These are phyloP conservation scores for Gautieria morchelliformis DNA, from an alignment of 768 basidiomycete species.

Conservation along the genomic window DNA sequence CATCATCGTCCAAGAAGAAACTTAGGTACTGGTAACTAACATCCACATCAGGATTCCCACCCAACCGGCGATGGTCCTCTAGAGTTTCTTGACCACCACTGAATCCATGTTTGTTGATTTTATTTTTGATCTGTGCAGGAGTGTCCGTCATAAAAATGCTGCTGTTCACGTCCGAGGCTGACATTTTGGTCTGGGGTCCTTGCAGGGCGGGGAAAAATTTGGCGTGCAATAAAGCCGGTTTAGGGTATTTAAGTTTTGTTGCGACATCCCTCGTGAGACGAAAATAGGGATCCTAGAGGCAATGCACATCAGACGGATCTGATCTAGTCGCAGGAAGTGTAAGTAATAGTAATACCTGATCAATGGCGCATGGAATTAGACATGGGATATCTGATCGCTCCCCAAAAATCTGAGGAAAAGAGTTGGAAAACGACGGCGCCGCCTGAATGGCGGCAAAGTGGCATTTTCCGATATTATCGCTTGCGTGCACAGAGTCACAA, in stretches of 20 bases:
- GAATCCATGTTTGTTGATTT: conserved; percentile 93
- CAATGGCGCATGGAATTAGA: conserved; percentile 96
- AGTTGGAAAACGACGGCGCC: conserved; percentile 93
- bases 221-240: conserved; percentile 85
- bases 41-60: conserved; percentile 92
- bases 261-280: conserved; percentile 95
- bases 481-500: conserved; percentile 22
- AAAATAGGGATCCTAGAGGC: conserved; percentile 73
- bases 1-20: conserved; percentile 95
- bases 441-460: conserved; percentile 96
- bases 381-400: conserved; percentile 72
- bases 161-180: conserved; percentile 86
- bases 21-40: conserved; percentile 90
- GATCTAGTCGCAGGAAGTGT: conserved; percentile 2
- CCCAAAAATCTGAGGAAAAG: conserved; percentile 97
- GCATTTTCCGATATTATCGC: conserved; percentile 96
- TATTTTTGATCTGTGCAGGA: conserved; percentile 89
- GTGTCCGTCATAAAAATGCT: conserved; percentile 97
- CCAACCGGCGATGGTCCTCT: conserved; percentile 82
- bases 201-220: conserved; percentile 99
- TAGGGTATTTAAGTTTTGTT: conserved; percentile 87
- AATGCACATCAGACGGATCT: conserved; percentile 9
- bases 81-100: conserved; percentile 93
- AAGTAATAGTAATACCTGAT: conserved; percentile 37
- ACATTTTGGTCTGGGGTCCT: conserved; percentile 99